A percentile compares a stretch with the other conserved stretches of the same genome.
phyloP scores from a whole-genome alignment of 345 rosid species.

The Arabis hirsuta region DNA sequence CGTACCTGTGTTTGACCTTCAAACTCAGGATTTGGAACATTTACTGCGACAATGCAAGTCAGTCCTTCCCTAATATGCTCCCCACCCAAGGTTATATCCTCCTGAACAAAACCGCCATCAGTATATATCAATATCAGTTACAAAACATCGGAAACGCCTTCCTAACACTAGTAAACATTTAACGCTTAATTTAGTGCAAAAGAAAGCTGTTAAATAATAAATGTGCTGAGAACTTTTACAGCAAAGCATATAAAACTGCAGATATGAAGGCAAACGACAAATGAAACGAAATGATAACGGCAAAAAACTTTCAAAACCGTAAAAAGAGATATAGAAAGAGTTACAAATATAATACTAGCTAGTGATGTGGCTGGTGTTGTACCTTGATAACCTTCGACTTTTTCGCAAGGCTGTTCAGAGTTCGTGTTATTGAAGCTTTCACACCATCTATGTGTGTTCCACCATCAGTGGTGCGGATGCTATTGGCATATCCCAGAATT shows the following conservation, averaged over 20 bases:
- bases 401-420: slow-evolving; percentile 74
- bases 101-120: slow-evolving; percentile 51
- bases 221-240: not conserved
- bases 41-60: slow-evolving; percentile 83
- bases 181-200: not conserved
- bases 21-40: slow-evolving; percentile 93
- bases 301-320: slow-evolving; percentile 2
- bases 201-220: not conserved
- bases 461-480: slow-evolving; percentile 88
- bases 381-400: slow-evolving; percentile 76
- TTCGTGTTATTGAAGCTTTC: slow-evolving; percentile 89
- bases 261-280: slow-evolving; percentile 17
- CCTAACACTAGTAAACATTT: slow-evolving; percentile 25
- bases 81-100: slow-evolving; percentile 75
- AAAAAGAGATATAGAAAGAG: not conserved
- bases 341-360: not conserved
- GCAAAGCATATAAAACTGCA: not conserved
- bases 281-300: not conserved
- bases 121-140: not conserved
- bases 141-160: slow-evolving; percentile 33
- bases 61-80: slow-evolving; percentile 92
- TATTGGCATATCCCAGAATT: slow-evolving; percentile 85
- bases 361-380: slow-evolving; percentile 8
- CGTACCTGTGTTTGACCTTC: slow-evolving; percentile 96
- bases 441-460: slow-evolving; percentile 95